These are phyloP conservation scores for Laburnicola sp. DNA, from an alignment of 2,329 filamentous ascomycete species.

Conservation along the genomic window DNA sequence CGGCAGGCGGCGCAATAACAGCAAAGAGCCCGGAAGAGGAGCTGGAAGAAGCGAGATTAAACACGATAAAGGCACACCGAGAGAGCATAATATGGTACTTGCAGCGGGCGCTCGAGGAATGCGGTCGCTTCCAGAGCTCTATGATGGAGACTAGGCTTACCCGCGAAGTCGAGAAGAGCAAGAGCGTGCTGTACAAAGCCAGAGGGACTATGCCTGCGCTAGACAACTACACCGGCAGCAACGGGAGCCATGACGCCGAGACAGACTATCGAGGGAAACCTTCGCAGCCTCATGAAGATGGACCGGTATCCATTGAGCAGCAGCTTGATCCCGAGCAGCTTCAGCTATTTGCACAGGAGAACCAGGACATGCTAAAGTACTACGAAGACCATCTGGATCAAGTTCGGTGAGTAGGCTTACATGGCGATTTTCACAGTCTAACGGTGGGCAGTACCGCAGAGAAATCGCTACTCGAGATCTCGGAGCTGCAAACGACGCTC, in stretches of 20 bases:
- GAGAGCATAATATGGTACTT: constrained; percentile 86
- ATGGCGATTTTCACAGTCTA: constrained; percentile 12
- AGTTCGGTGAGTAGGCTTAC: constrained; percentile 69
- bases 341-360: constrained; percentile 91
- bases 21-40: constrained; percentile 68
- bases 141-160: constrained; percentile 93
- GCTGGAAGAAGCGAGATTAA: constrained; percentile 69
- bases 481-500: constrained; percentile 86
- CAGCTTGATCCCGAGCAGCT: constrained; percentile 80
- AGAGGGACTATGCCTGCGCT: constrained; percentile 42
- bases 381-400: constrained; percentile 94
- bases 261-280: constrained; percentile 34
- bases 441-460: constrained; percentile 70
- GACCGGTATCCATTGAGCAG: constrained; percentile 50
- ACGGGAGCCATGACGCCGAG: constrained; percentile 17
- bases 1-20: constrained; percentile 54
- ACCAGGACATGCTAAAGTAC: constrained; percentile 88
- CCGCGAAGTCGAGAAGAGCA: constrained; percentile 85
- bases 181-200: constrained; percentile 77
- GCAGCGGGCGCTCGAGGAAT: constrained; percentile 72
- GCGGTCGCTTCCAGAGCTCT: constrained; percentile 74
- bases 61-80: constrained; percentile 69
- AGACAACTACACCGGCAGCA: constrained; percentile 26
- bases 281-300: constrained; percentile 25
- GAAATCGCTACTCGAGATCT: constrained; percentile 87